A percentile compares a stretch with the other conserved stretches of the same genome.
phyloP scores from a whole-genome alignment of 495 filamentous ascomycete genomes.

The Coniosporium apollinis region DNA sequence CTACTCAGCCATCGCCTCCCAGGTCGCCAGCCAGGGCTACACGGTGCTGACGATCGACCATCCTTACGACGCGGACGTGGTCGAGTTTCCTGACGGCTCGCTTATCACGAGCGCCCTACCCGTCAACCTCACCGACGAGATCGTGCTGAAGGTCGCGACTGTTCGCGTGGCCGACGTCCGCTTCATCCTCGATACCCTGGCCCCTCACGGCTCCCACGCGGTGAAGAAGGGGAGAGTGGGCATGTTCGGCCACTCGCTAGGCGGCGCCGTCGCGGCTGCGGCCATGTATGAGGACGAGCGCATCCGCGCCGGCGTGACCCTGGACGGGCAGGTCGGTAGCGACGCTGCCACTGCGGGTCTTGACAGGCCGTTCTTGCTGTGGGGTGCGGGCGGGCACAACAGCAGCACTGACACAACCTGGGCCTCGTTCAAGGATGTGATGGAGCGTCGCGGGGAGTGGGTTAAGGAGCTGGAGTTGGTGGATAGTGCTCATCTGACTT shows the following conservation, averaged over 20 bases:
- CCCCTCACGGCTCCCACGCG: conserved; percentile 10
- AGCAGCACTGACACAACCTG: too few species aligned
- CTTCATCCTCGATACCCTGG: conserved; percentile 24
- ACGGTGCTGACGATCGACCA: conserved; percentile 33
- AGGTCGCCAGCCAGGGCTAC: conserved; percentile 32
- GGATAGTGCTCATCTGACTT: too few species aligned
- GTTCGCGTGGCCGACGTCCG: conserved; percentile 21
- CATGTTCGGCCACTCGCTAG: conserved; percentile 36
- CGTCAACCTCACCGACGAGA: conserved; percentile 4
- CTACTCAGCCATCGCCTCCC: conserved; percentile 26
- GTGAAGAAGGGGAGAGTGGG: conserved; percentile 15
- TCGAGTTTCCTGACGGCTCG: conserved; percentile 33
- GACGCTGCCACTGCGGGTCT: too few species aligned
- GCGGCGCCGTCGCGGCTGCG: conserved; percentile 33
- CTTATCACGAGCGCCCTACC: conserved; percentile 10
- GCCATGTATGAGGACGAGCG: conserved; percentile 25
- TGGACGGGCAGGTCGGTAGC: too few species aligned
- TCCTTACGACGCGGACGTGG: conserved; percentile 30
- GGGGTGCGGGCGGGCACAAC: too few species aligned
- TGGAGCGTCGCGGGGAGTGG: too few species aligned
- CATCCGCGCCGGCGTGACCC: conserved; percentile 29
- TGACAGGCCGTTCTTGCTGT: too few species aligned
- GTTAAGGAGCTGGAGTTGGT: too few species aligned
- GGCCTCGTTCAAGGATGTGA: too few species aligned
- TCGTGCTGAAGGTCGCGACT: conserved; percentile 7